Base-by-base conservation (phyloP, 208 protist genomes). In the Angomonas ambiguus region DNA sequence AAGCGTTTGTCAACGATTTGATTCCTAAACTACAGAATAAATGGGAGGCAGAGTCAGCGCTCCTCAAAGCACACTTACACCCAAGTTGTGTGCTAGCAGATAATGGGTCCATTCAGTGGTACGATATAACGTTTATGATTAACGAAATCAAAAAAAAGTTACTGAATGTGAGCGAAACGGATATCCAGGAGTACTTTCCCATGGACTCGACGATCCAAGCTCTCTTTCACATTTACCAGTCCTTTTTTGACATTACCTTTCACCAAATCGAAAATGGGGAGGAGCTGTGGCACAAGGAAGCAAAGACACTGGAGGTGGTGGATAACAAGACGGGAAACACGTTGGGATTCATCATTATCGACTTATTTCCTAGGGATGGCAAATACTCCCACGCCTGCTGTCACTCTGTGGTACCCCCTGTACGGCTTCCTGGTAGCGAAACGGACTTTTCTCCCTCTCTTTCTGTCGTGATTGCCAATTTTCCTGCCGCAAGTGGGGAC, bases 341-440 rank as follows among this genome's bases (percentile, higher is more conserved):
- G n/a, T 76, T 92, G 58, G 89, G 89, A 32, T 76, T 85, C 70
- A 85, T 95, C 72, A 80, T 95, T 27, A 68, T 92, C 35, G 89
- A 95, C 65, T 69, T 95, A 18, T 95, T 92, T 72, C 89, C 89
- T 8, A 79, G 89, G 48, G 86, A 95, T 38, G 89, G 89, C 22
- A 95, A 95, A 69, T 95, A 76, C 55, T 79, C 78, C 1, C 89
- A 95, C 69, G 89, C 82, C 48, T 95, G 89, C 70, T 93, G 86
- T 59, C 74, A 85, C 73, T 83, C 84, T 4, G 79, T 91, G 0
- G 80, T 95, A 22, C 86, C 89, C 22, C 84, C 86, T 18, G 80
- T 84, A 27, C 78, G 80, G 22, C 33, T 81, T 41, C 38, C 69
- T 0, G 80, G 64, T 27, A 79, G 69, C n/a, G 76, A 82, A 58